A percentile compares a stretch with the other conserved stretches of the same genome.
These are phyloP conservation scores for Salvia splendens DNA, from an alignment of 257 asterid genomes.

Conservation along the genomic window DNA sequence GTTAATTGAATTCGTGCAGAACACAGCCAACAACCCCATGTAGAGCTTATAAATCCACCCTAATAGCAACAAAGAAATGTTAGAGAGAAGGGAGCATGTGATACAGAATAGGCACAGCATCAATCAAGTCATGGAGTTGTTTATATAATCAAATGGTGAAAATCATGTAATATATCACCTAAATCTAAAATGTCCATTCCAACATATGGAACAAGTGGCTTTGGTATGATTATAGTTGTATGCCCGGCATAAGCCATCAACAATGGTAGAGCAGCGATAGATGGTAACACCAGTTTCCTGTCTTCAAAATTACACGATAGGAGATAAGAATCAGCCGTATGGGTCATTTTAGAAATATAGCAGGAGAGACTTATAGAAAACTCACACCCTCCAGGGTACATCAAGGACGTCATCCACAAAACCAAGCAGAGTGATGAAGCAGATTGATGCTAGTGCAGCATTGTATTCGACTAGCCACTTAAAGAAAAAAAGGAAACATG, in stretches of 20 bases:
- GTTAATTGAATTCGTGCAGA: constrained; percentile 93
- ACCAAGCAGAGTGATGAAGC: constrained; percentile 96
- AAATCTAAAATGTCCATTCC: constrained; percentile 69
- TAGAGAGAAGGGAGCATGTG: background rate
- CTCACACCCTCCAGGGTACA: constrained; percentile 99
- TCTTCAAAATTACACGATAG: constrained; percentile 40
- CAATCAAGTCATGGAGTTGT: background rate
- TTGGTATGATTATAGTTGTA: constrained; percentile 82
- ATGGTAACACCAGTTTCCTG: constrained; percentile 84
- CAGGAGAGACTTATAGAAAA: constrained; percentile 27
- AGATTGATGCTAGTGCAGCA: constrained; percentile 91
- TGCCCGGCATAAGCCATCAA: constrained; percentile 97
- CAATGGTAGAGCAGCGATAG: constrained; percentile 89
- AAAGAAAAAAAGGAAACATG: constrained; percentile 21
- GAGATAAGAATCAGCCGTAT: constrained; percentile 32
- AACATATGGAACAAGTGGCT: constrained; percentile 71
- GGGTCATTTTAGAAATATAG: constrained; percentile 2
- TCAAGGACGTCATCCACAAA: constrained; percentile 98
- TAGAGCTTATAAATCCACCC: constrained; percentile 92
- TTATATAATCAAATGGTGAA: background rate
- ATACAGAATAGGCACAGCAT: background rate
- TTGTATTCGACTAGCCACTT: constrained; percentile 99
- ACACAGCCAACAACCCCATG: constrained; percentile 90
- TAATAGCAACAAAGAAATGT: constrained; percentile 37
- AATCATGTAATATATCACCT: constrained; percentile 43